These are phyloP conservation scores for Henckelia pumila DNA, from an alignment of 257 asterid genomes.

Conservation along the genomic window DNA sequence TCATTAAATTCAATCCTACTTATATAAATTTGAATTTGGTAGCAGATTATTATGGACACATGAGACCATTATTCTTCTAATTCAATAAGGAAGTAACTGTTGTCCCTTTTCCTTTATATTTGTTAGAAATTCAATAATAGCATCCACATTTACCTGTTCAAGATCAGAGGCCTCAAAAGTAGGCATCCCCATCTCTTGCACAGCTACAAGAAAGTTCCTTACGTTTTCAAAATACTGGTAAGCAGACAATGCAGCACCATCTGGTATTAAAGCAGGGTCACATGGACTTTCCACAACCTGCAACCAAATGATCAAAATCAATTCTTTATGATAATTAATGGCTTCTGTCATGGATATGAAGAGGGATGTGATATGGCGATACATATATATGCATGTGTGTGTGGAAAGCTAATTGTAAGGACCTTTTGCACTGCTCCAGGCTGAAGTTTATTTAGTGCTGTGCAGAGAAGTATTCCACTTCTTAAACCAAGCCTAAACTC, in stretches of 20 bases:
- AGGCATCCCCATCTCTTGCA: slow-evolving; percentile 88
- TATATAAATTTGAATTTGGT: too few species aligned
- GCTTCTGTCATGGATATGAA: not conserved
- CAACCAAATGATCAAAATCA: slow-evolving; percentile 27
- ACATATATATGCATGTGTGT: too few species aligned
- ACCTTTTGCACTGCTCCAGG: slow-evolving; percentile 93
- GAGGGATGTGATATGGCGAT: not conserved
- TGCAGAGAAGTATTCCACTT: slow-evolving; percentile 94
- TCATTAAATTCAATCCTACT: not conserved
- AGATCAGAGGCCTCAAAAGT: slow-evolving; percentile 95
- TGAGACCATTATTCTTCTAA: not conserved
- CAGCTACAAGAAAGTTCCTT: slow-evolving; percentile 89
- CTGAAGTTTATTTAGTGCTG: slow-evolving; percentile 76
- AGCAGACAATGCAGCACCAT: slow-evolving; percentile 93
- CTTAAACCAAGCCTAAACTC: slow-evolving; percentile 87
- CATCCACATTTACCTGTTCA: slow-evolving; percentile 61
- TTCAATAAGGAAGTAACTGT: slow-evolving; percentile 3
- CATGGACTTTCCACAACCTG: slow-evolving; percentile 91
- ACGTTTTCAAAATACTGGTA: slow-evolving; percentile 92
- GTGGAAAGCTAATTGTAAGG: slow-evolving; percentile 2
- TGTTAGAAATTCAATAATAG: slow-evolving; percentile 5
- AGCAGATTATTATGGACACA: not conserved
- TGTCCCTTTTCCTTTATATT: not conserved
- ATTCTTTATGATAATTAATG: slow-evolving; percentile 7
- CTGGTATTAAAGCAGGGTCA: slow-evolving; percentile 68